Evolutionary conservation across 2,329 filamentous ascomycete genomes (phyloP).

Genomic region (Epichloe gansuensis): DNA sequence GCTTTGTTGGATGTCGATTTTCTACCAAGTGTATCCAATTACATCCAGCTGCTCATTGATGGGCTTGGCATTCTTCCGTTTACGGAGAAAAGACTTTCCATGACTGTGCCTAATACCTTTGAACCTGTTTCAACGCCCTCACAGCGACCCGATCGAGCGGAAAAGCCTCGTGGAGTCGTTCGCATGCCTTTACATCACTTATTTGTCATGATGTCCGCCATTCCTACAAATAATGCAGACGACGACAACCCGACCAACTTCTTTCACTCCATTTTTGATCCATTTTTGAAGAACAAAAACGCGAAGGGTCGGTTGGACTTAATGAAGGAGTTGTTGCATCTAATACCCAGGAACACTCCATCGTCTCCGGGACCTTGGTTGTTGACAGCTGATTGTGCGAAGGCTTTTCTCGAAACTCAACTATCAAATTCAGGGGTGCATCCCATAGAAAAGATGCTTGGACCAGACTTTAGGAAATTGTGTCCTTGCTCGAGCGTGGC

Average conservation of each 20-base stretch:
- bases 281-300: slow-evolving; percentile 43
- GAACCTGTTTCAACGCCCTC: slow-evolving; percentile 56
- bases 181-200: slow-evolving; percentile 55
- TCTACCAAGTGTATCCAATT: slow-evolving; percentile 39
- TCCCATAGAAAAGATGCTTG: slow-evolving; percentile 33
- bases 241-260: slow-evolving; percentile 33
- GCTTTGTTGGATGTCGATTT: slow-evolving; percentile 32
- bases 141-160: slow-evolving; percentile 40
- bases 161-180: slow-evolving; percentile 36
- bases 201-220: slow-evolving; percentile 45
- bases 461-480: slow-evolving; percentile 60
- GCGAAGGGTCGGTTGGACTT: slow-evolving; percentile 32
- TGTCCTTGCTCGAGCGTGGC: slow-evolving; percentile 55
- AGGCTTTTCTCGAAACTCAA: slow-evolving; percentile 26
- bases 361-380: slow-evolving; percentile 40
- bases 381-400: slow-evolving; percentile 35
- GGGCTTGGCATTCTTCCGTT: slow-evolving; percentile 48
- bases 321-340: slow-evolving; percentile 38
- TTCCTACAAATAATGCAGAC: slow-evolving; percentile 35
- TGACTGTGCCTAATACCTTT: slow-evolving; percentile 42
- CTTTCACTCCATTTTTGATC: slow-evolving; percentile 40
- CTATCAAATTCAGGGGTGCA: background rate
- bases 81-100: slow-evolving; percentile 45
- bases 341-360: slow-evolving; percentile 31
- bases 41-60: slow-evolving; percentile 35